Conservation (phyloP, 345 rosid genomes). For the Boechera stricta region DNA sequence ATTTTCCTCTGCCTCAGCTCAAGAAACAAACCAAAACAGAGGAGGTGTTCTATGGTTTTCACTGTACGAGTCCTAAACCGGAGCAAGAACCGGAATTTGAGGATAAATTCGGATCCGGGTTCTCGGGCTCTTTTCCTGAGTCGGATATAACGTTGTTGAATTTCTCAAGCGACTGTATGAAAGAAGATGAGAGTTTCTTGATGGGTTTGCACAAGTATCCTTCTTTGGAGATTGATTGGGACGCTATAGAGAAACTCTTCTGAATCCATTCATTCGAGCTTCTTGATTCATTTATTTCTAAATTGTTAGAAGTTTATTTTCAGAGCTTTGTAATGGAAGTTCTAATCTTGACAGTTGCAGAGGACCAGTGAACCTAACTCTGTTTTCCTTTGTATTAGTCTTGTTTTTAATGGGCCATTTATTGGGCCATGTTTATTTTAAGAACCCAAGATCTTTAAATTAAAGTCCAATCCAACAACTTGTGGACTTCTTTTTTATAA, state of each 20-base stretch:
- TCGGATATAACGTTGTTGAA: conserved; percentile 37
- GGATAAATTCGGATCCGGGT: conserved; percentile 36
- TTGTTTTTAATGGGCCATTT: conserved; percentile 1
- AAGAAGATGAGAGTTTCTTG: conserved; percentile 51
- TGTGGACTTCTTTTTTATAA: background rate
- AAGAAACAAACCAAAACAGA: conserved; percentile 47
- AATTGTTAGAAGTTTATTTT: conserved; percentile 18
- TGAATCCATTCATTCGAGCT: conserved; percentile 41
- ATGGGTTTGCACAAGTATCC: conserved; percentile 67
- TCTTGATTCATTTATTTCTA: background rate
- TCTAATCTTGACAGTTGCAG: conserved; percentile 54
- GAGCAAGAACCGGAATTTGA: conserved; percentile 17
- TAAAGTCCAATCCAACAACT: background rate
- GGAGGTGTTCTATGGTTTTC: conserved; percentile 21
- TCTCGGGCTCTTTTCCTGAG: conserved; percentile 39
- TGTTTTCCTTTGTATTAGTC: conserved; percentile 10
- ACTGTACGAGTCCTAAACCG: conserved; percentile 37
- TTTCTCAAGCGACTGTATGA: conserved; percentile 39
- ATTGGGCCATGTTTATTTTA: background rate
- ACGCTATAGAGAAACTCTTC: conserved; percentile 54
- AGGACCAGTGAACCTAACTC: conserved; percentile 1
- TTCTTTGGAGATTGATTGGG: conserved; percentile 91
- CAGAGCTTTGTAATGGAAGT: conserved; percentile 54
- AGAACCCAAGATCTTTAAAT: background rate
- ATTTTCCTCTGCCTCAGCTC: conserved; percentile 46